These are phyloP conservation scores for Pythium aristosporum DNA, from an alignment of 352 stramenopile genomes.

Conservation along the genomic window DNA sequence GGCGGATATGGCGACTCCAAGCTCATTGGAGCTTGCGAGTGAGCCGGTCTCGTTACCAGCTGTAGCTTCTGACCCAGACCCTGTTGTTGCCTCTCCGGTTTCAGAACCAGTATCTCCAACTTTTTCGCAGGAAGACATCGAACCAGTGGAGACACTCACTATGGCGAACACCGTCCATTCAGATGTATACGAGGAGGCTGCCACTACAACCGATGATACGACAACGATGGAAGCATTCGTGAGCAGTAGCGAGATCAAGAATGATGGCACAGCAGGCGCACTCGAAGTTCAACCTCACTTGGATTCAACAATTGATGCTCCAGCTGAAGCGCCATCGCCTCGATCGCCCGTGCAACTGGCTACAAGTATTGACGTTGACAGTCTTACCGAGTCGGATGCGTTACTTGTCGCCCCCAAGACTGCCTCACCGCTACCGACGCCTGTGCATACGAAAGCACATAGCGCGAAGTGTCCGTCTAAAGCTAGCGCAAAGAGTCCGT, in stretches of 20 bases:
- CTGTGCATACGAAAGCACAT: background rate
- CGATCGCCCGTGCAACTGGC: background rate
- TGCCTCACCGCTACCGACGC: background rate
- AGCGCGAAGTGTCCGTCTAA: background rate
- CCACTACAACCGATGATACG: background rate
- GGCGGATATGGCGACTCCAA: background rate
- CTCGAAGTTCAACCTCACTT: background rate
- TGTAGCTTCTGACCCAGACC: background rate
- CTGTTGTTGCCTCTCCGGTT: background rate
- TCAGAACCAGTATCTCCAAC: background rate
- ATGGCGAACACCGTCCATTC: background rate
- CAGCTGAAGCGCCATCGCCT: background rate
- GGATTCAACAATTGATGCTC: background rate
- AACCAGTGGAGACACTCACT: background rate
- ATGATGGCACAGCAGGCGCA: background rate
- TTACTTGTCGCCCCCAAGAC: background rate
- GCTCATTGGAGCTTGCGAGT: background rate
- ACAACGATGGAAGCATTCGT: background rate
- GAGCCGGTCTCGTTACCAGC: background rate
- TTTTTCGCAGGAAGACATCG: background rate
- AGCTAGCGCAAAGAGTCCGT: background rate
- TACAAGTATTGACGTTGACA: background rate
- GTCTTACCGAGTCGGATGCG: background rate
- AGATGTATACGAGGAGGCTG: background rate
- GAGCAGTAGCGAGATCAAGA: background rate